These are phyloP conservation scores for Claviceps monticola DNA, from an alignment of 2,329 filamentous ascomycete genomes.

Conservation along the genomic window DNA sequence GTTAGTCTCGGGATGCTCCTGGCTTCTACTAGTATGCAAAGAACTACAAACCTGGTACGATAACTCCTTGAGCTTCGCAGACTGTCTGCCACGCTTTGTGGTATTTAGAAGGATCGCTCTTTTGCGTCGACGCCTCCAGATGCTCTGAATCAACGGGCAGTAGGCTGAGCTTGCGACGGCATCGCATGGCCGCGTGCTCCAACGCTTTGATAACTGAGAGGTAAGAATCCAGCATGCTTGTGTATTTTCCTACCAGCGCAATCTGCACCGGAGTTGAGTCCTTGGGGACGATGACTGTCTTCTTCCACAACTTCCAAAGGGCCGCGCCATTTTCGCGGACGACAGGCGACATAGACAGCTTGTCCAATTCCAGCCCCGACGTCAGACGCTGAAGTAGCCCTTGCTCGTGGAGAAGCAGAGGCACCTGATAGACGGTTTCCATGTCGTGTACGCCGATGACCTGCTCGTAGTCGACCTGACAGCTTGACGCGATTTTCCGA, in stretches of 20 bases:
- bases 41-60: slow-evolving; percentile 10
- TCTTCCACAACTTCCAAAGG: slow-evolving; percentile 72
- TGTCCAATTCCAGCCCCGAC: slow-evolving; percentile 50
- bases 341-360: slow-evolving; percentile 34
- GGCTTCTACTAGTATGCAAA: neutral
- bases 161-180: slow-evolving; percentile 63
- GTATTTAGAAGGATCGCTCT: slow-evolving; percentile 54
- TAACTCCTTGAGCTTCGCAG: slow-evolving; percentile 52
- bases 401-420: slow-evolving; percentile 65
- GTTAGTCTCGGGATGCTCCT: slow-evolving; percentile 2
- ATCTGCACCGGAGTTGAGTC: slow-evolving; percentile 57
- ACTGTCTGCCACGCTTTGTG: slow-evolving; percentile 62
- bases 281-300: slow-evolving; percentile 39
- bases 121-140: slow-evolving; percentile 54
- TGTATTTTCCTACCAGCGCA: slow-evolving; percentile 87
- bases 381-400: slow-evolving; percentile 57
- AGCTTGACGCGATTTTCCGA: slow-evolving; percentile 78
- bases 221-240: slow-evolving; percentile 72
- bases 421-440: slow-evolving; percentile 84
- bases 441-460: slow-evolving; percentile 86
- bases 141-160: slow-evolving; percentile 76
- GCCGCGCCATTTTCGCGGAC: slow-evolving; percentile 47
- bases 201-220: slow-evolving; percentile 73
- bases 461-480: slow-evolving; percentile 73
- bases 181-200: slow-evolving; percentile 84